phyloP scores from a whole-genome alignment of 2,329 filamentous ascomycete species.

The Alternaria arbusti region DNA sequence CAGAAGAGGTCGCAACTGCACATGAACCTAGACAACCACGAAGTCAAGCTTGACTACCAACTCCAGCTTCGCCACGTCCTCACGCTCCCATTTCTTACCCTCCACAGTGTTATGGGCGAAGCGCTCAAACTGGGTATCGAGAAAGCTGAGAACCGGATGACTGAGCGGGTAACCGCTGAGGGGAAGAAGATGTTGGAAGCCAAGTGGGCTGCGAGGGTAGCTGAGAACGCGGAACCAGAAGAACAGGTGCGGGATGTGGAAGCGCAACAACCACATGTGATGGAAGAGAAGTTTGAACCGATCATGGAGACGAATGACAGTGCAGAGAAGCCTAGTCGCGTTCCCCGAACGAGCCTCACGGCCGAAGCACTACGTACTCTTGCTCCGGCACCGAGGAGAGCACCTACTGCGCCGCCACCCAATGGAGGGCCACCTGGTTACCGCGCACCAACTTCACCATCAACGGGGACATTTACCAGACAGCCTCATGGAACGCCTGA shows the following conservation, averaged over 20 bases:
- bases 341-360: background rate
- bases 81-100: slow-evolving; percentile 26
- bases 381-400: background rate
- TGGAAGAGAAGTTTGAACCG: too few species aligned
- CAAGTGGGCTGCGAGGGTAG: background rate
- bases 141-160: slow-evolving; percentile 15
- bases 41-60: slow-evolving; percentile 8
- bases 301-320: too few species aligned
- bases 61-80: slow-evolving; percentile 26
- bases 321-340: background rate
- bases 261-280: background rate
- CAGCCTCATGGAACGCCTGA: background rate
- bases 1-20: slow-evolving; percentile 8
- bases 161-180: background rate
- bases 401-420: too few species aligned
- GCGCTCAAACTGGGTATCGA: slow-evolving; percentile 28
- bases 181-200: background rate
- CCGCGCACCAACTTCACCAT: background rate
- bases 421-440: background rate
- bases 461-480: background rate
- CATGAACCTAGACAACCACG: slow-evolving; percentile 10
- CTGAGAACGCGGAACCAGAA: background rate
- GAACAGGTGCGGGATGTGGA: background rate
- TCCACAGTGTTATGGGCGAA: slow-evolving; percentile 18
- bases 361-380: background rate